A percentile compares a stretch with the other conserved stretches of the same genome.
Conservation (phyloP, 2,329 filamentous ascomycete species). For the Fusarium anguioides region DNA sequence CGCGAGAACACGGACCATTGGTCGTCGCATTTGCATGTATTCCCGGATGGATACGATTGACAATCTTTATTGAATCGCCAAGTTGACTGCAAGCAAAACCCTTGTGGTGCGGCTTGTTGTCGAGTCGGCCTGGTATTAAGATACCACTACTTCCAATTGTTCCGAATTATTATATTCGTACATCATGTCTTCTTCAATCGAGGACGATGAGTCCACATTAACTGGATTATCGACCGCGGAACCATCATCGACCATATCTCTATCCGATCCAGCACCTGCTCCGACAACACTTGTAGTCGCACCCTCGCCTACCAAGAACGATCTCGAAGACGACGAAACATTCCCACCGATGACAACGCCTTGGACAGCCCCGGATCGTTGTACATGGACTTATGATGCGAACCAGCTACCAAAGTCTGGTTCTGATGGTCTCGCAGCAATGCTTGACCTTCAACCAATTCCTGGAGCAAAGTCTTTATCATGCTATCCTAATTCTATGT, state of each 20-base stretch:
- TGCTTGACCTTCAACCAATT: constrained; percentile 52
- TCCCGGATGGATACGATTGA: constrained; percentile 39
- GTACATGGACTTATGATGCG: constrained; percentile 54
- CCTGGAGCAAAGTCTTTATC: constrained; percentile 52
- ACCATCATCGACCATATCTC: constrained; percentile 30
- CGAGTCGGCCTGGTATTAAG: constrained; percentile 23
- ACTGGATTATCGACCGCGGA: constrained; percentile 18
- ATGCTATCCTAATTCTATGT: constrained; percentile 57
- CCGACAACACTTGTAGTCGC: constrained; percentile 22
- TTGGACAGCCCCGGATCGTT: constrained; percentile 52
- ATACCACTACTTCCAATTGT: constrained; percentile 2
- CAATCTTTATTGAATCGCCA: constrained; percentile 35
- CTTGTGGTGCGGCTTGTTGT: constrained; percentile 34
- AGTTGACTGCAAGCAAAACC: constrained; percentile 38
- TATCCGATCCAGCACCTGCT: constrained; percentile 30
- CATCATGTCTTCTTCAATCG: constrained; percentile 34
- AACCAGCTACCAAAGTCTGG: constrained; percentile 41
- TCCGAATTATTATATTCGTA: constrained; percentile 11
- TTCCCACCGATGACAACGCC: constrained; percentile 54
- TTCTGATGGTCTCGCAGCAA: constrained; percentile 49
- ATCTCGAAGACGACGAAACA: constrained; percentile 35
- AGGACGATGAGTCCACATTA: constrained; percentile 30
- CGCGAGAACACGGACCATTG: constrained; percentile 8
- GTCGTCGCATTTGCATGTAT: constrained; percentile 4
- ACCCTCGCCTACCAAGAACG: constrained; percentile 33